Evolutionary conservation across 2,329 filamentous ascomycete genomes (phyloP).

Genomic region (Diplodia intermedia): DNA sequence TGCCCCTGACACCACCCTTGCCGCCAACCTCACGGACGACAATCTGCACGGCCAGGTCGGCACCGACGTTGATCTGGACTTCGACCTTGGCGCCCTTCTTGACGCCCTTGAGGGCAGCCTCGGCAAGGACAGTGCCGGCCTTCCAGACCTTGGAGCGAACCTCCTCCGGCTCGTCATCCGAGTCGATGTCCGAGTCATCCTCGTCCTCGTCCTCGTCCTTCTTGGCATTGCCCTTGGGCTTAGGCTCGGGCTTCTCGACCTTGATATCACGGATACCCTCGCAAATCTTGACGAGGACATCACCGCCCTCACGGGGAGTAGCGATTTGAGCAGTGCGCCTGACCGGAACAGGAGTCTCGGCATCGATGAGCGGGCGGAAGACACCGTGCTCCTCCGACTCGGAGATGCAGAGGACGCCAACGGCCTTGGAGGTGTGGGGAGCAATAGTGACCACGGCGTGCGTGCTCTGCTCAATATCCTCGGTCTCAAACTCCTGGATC

Average conservation of each 20-base stretch:
- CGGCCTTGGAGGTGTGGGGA: constrained; percentile 85
- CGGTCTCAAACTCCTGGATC: constrained; percentile 90
- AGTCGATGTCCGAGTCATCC: constrained; percentile 53
- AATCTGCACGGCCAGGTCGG: constrained; percentile 79
- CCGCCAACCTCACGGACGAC: constrained; percentile 85
- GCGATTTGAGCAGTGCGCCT: constrained; percentile 81
- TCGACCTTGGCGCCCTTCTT: constrained; percentile 93
- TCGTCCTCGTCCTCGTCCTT: constrained; percentile 68
- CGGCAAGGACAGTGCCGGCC: constrained; percentile 79
- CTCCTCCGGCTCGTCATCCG: constrained; percentile 77
- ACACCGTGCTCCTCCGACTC: constrained; percentile 66
- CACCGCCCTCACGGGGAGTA: constrained; percentile 79
- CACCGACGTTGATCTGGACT: constrained; percentile 86
- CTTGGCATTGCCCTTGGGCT: constrained; percentile 70
- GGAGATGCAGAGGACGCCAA: constrained; percentile 78
- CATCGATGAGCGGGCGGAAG: constrained; percentile 81
- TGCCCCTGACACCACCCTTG: constrained; percentile 80
- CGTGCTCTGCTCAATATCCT: constrained; percentile 94
- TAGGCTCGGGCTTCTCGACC: constrained; percentile 84
- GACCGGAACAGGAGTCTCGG: constrained; percentile 89
- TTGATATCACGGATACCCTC: constrained; percentile 93
- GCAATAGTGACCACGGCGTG: constrained; percentile 95
- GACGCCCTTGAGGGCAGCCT: constrained; percentile 81
- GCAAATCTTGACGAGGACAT: constrained; percentile 85
- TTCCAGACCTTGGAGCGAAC: constrained; percentile 92